A percentile compares a stretch with the other conserved stretches of the same genome.
Conservation (phyloP, 352 stramenopile species). For the Phytopythium ostracodes region DNA sequence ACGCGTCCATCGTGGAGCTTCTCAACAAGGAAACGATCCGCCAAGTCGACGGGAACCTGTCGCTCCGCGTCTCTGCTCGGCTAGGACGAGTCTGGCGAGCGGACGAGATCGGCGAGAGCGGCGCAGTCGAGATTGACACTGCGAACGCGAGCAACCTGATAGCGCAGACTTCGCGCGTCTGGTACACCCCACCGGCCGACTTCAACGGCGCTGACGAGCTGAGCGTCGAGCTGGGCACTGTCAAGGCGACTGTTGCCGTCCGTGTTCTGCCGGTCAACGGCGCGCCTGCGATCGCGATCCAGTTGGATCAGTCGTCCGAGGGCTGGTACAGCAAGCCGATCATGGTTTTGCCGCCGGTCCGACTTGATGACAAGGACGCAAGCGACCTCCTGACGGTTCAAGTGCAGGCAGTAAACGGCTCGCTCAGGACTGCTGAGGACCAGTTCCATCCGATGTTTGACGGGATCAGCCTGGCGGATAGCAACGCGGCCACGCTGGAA, state of each 20-base stretch:
- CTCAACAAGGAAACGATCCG: conserved; percentile 11
- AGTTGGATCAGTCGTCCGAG: conserved; percentile 7
- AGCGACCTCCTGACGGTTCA: conserved; percentile 31
- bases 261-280: conserved; percentile 30
- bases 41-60: background rate
- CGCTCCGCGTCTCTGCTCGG: background rate
- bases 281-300: conserved; percentile 20
- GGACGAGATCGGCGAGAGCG: background rate
- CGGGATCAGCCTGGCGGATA: conserved; percentile 12
- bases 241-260: conserved; percentile 24
- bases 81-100: background rate
- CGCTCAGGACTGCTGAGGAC: conserved; percentile 17
- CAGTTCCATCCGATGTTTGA: conserved; percentile 20
- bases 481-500: conserved; percentile 6
- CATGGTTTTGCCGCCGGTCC: conserved; percentile 29
- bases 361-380: conserved; percentile 27
- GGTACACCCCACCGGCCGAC: conserved; percentile 13
- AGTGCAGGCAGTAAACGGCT: conserved; percentile 21
- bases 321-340: conserved; percentile 23
- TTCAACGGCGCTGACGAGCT: conserved; percentile 27
- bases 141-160: conserved; percentile 1
- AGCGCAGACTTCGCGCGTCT: conserved; percentile 12
- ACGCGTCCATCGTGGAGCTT: conserved; percentile 10
- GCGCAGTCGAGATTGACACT: background rate
- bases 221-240: conserved; percentile 7